phyloP scores from a whole-genome alignment of 805 yeast genomes.

The Yarrowia divulgata region DNA sequence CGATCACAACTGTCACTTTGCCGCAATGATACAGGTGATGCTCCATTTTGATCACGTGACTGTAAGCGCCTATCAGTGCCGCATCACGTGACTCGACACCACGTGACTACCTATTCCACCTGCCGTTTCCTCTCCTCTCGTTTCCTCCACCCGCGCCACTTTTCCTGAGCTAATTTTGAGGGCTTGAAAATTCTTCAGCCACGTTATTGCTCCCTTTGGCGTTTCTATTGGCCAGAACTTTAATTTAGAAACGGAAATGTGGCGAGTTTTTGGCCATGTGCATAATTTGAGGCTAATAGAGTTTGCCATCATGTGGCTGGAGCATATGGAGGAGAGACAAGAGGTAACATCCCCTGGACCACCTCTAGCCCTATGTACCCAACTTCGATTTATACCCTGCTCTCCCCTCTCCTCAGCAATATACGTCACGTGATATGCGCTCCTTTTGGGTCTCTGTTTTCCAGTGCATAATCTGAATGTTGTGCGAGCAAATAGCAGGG shows the following conservation, averaged over 20 bases:
- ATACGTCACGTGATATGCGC: background rate
- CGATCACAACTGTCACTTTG: background rate
- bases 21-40: too few species aligned
- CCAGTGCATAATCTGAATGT: conserved; percentile 19
- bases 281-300: conserved; percentile 34
- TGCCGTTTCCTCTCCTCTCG: background rate
- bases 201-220: background rate
- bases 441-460: background rate
- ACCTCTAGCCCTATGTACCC: too few species aligned
- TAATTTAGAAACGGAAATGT: background rate
- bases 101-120: background rate
- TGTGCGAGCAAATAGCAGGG: conserved; percentile 39
- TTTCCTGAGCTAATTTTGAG: conserved; percentile 25
- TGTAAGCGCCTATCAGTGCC: too few species aligned
- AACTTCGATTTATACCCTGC: too few species aligned
- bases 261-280: conserved; percentile 23
- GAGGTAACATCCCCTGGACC: background rate
- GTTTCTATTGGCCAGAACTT: conserved; percentile 1
- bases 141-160: conserved; percentile 7
- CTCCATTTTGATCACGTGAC: too few species aligned
- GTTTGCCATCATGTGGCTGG: conserved; percentile 19
- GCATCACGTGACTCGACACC: background rate
- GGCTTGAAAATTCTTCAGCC: conserved; percentile 35
- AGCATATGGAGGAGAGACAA: background rate
- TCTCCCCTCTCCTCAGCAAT: background rate